A percentile compares a stretch with the other conserved stretches of the same genome.
Conservation (phyloP, 805 yeast species). For the Barnettozyma sp. region DNA sequence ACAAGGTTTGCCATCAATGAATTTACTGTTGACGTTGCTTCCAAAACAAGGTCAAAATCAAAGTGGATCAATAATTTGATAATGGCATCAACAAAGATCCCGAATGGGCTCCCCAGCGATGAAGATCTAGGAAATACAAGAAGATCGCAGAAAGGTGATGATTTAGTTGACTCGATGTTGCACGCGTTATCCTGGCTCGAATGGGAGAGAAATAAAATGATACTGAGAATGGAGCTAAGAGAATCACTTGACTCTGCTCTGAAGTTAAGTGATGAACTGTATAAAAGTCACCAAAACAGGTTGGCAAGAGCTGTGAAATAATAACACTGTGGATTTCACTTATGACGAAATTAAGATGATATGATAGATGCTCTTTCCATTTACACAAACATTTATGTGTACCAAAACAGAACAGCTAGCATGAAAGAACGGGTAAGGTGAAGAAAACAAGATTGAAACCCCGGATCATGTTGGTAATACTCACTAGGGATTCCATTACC, state of each 20-base stretch:
- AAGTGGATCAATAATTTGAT: constrained; percentile 19
- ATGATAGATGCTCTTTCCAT: too few species aligned
- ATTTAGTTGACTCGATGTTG: constrained; percentile 21
- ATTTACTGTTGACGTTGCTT: background rate
- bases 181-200: constrained; percentile 22
- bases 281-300: constrained; percentile 9
- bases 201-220: constrained; percentile 23
- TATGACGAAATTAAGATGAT: too few species aligned
- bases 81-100: constrained; percentile 2
- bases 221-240: constrained; percentile 17
- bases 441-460: too few species aligned
- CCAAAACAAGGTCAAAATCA: constrained; percentile 8
- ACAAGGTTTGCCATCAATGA: constrained; percentile 8
- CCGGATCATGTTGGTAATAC: too few species aligned
- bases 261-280: constrained; percentile 15
- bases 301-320: constrained; percentile 1
- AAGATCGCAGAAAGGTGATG: constrained; percentile 20
- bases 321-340: background rate
- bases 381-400: too few species aligned
- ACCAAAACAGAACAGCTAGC: too few species aligned
- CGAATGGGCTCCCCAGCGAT: constrained; percentile 2
- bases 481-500: too few species aligned
- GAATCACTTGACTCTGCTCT: constrained; percentile 16
- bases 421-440: too few species aligned
- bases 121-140: constrained; percentile 4